Percentiles rank a stretch among this genome's conserved stretches.
Evolutionary conservation across 2,329 filamentous ascomycete genomes (phyloP).

Genomic region (Phialophora tarda): DNA sequence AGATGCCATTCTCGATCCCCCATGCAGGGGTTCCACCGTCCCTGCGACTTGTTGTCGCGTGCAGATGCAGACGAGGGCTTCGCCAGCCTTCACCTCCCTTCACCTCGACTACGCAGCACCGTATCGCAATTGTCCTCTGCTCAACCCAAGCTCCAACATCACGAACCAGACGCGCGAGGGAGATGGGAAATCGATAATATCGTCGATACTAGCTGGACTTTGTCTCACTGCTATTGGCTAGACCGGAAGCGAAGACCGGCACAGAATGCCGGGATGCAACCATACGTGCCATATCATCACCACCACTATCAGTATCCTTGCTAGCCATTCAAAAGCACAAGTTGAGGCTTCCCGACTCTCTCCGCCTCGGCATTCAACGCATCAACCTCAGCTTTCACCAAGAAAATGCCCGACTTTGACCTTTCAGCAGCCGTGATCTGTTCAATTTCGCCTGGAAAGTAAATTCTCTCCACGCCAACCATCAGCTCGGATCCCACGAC

Average conservation of each 20-base stretch:
- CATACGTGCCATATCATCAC: neutral
- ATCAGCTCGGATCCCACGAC: slow-evolving; percentile 60
- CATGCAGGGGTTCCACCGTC: neutral
- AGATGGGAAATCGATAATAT: neutral
- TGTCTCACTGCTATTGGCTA: neutral
- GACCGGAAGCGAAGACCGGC: neutral
- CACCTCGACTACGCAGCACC: neutral
- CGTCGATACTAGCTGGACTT: neutral
- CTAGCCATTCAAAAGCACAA: neutral
- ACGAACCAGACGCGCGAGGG: neutral
- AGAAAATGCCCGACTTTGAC: slow-evolving; percentile 55
- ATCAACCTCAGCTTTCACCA: slow-evolving; percentile 55
- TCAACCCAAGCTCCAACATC: neutral
- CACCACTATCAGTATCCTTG: neutral
- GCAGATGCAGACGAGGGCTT: too few species aligned
- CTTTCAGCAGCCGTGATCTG: slow-evolving; percentile 53
- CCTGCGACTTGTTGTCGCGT: neutral
- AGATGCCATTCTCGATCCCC: slow-evolving; percentile 14
- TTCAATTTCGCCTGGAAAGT: slow-evolving; percentile 64
- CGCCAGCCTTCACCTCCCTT: neutral
- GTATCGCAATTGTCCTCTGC: neutral
- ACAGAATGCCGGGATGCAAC: neutral
- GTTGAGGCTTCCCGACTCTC: slow-evolving; percentile 45
- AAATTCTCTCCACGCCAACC: slow-evolving; percentile 61
- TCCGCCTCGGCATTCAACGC: slow-evolving; percentile 59